phyloP scores from a whole-genome alignment of 202 grass and related monocot genomes.

The Zoysia matrella region DNA sequence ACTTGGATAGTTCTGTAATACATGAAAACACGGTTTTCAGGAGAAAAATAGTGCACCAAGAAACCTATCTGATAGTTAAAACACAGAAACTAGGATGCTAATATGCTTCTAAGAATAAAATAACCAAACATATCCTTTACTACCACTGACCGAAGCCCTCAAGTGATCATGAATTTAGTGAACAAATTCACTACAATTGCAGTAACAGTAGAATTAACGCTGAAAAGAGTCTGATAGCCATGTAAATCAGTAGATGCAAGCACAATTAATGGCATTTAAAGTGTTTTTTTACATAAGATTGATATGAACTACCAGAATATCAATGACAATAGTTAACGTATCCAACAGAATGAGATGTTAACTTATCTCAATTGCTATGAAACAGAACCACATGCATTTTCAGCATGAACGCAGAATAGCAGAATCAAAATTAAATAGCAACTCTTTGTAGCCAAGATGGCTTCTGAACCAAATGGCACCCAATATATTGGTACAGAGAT shows the following conservation, averaged over 20 bases:
- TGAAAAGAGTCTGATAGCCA: neutral
- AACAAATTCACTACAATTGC: conserved; percentile 23
- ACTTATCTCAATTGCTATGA: conserved; percentile 21
- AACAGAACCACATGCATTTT: conserved; percentile 14
- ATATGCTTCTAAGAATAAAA: conserved; percentile 31
- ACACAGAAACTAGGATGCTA: conserved; percentile 8
- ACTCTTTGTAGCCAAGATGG: neutral
- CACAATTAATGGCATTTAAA: conserved; percentile 5
- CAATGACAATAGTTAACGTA: neutral
- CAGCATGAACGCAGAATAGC: neutral
- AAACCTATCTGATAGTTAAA: conserved; percentile 8
- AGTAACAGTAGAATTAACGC: neutral
- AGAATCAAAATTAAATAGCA: neutral
- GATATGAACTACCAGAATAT: neutral
- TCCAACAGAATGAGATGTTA: conserved; percentile 13
- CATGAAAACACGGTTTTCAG: conserved; percentile 32
- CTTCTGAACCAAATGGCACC: neutral
- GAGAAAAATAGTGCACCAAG: neutral
- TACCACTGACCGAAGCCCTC: conserved; percentile 4
- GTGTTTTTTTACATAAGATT: conserved; percentile 11
- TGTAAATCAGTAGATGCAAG: conserved; percentile 10
- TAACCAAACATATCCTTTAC: neutral
- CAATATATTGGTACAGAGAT: neutral
- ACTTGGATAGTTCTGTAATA: conserved; percentile 92
- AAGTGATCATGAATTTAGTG: conserved; percentile 1